Percentiles rank a stretch among this genome's conserved stretches.
Evolutionary conservation across 2,329 filamentous ascomycete species (phyloP).

Genomic region (Pyrenochaeta sp.): DNA sequence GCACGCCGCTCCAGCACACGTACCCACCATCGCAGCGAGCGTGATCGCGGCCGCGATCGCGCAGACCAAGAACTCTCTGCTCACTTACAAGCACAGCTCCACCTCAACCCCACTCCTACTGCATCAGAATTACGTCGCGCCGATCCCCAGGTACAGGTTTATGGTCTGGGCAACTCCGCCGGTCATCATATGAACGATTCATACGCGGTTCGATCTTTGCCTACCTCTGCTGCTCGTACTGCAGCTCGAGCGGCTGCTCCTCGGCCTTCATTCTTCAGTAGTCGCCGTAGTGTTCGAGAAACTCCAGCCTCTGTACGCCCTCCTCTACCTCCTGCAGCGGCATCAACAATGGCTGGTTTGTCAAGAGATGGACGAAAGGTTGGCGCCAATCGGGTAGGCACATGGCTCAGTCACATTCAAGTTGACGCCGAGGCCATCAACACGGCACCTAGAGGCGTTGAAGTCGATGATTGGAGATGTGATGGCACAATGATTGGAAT

Average conservation of each 20-base stretch:
- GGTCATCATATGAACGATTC: conserved; percentile 69
- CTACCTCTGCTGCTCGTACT: conserved; percentile 37
- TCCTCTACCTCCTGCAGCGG: conserved; percentile 17
- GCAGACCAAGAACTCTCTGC: conserved; percentile 61
- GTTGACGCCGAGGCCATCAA: conserved; percentile 47
- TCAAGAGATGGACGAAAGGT: conserved; percentile 46
- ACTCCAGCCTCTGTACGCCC: conserved; percentile 15
- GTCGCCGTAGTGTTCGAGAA: conserved; percentile 36
- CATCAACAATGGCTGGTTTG: conserved; percentile 49
- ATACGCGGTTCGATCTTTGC: conserved; percentile 44
- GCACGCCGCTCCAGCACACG: conserved; percentile 38
- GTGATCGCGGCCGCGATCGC: conserved; percentile 55
- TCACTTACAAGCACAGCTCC: conserved; percentile 58
- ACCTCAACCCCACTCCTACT: conserved; percentile 33
- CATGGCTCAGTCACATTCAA: conserved; percentile 49
- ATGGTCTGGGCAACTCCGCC: conserved; percentile 61
- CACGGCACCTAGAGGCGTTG: conserved; percentile 41
- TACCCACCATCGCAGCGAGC: conserved; percentile 33
- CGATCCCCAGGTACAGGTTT: conserved; percentile 58
- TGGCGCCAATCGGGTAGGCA: conserved; percentile 49
- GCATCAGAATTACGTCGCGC: conserved; percentile 35
- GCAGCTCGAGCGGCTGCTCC: conserved; percentile 33
- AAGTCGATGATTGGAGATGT: conserved; percentile 47
- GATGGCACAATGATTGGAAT: conserved; percentile 48
- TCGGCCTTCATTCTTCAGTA: conserved; percentile 32